Conservation (phyloP, 2,329 filamentous ascomycete genomes). For the Plectosphaerella cucumerina region DNA sequence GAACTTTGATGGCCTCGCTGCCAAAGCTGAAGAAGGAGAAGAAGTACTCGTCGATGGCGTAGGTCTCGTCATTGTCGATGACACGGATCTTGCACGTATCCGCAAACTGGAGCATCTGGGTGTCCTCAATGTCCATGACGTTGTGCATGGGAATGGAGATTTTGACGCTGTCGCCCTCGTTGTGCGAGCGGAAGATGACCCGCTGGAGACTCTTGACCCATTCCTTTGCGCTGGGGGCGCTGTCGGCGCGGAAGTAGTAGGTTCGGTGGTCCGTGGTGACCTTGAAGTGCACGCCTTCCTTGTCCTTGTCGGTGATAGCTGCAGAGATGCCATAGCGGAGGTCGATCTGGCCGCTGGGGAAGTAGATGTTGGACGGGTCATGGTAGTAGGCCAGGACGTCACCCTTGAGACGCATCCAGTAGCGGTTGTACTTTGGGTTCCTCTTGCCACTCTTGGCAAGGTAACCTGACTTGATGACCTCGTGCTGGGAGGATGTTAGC, state of each 20-base stretch:
- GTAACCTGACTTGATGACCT: slow-evolving; percentile 80
- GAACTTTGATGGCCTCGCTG: slow-evolving; percentile 73
- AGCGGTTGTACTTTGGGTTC: slow-evolving; percentile 82
- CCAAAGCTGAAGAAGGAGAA: slow-evolving; percentile 92
- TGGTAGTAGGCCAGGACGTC: slow-evolving; percentile 89
- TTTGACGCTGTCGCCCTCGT: slow-evolving; percentile 95
- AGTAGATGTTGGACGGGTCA: slow-evolving; percentile 81
- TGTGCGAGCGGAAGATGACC: slow-evolving; percentile 92
- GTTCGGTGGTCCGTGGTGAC: slow-evolving; percentile 78
- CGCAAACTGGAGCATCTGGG: slow-evolving; percentile 83
- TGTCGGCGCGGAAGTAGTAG: slow-evolving; percentile 88
- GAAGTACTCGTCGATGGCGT: slow-evolving; percentile 96
- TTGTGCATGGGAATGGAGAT: slow-evolving; percentile 87
- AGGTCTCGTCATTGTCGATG: slow-evolving; percentile 90
- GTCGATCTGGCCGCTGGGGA: slow-evolving; percentile 87
- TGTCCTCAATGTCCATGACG: slow-evolving; percentile 89
- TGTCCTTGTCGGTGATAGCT: slow-evolving; percentile 70
- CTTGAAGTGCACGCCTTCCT: slow-evolving; percentile 72
- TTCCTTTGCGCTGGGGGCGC: slow-evolving; percentile 80
- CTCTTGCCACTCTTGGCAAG: slow-evolving; percentile 83
- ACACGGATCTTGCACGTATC: slow-evolving; percentile 93
- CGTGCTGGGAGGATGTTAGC: slow-evolving; percentile 43
- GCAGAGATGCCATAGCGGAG: slow-evolving; percentile 88
- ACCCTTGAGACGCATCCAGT: slow-evolving; percentile 90
- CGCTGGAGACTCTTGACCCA: slow-evolving; percentile 94